A percentile compares a stretch with the other conserved stretches of the same genome.
Evolutionary conservation across 2,329 filamentous ascomycete species (phyloP).

Genomic region (Apiospora malaysiana): DNA sequence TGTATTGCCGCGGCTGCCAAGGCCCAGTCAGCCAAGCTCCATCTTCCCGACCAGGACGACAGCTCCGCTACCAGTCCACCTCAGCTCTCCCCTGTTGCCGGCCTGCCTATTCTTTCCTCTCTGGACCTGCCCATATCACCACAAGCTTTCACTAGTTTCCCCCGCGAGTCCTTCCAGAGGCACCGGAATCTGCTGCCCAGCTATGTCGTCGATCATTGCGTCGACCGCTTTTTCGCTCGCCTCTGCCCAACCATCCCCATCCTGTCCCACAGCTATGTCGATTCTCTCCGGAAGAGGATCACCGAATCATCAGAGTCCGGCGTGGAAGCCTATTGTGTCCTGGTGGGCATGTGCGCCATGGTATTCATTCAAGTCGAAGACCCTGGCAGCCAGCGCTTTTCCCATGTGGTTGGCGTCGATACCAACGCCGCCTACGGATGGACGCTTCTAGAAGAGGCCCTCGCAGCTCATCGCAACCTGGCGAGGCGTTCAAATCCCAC

Average conservation of each 20-base stretch:
- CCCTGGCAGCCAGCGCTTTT: slow-evolving; percentile 38
- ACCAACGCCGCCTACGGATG: slow-evolving; percentile 46
- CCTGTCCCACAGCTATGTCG: slow-evolving; percentile 45
- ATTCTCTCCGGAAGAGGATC: slow-evolving; percentile 35
- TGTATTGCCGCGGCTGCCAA: slow-evolving; percentile 33
- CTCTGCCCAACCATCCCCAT: slow-evolving; percentile 52
- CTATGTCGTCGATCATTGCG: slow-evolving; percentile 45
- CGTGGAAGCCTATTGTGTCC: slow-evolving; percentile 44
- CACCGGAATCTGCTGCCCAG: slow-evolving; percentile 42
- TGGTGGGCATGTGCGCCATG: slow-evolving; percentile 48
- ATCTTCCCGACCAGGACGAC: slow-evolving; percentile 4
- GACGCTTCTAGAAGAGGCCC: slow-evolving; percentile 44
- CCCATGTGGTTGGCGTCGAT: slow-evolving; percentile 40
- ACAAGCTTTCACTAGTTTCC: slow-evolving; percentile 32
- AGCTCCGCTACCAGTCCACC: slow-evolving; percentile 16
- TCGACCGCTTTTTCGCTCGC: slow-evolving; percentile 46
- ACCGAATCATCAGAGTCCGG: slow-evolving; percentile 34
- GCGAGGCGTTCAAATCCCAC: slow-evolving; percentile 43
- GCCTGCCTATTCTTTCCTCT: slow-evolving; percentile 27
- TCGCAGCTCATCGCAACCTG: slow-evolving; percentile 42
- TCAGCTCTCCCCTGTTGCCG: slow-evolving; percentile 20
- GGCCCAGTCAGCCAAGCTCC: slow-evolving; percentile 21
- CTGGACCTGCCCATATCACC: slow-evolving; percentile 31
- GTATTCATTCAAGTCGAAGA: slow-evolving; percentile 50
- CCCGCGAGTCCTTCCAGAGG: slow-evolving; percentile 36